Conservation (phyloP, 352 stramenopile species). For the Globisporangium nagaii region DNA sequence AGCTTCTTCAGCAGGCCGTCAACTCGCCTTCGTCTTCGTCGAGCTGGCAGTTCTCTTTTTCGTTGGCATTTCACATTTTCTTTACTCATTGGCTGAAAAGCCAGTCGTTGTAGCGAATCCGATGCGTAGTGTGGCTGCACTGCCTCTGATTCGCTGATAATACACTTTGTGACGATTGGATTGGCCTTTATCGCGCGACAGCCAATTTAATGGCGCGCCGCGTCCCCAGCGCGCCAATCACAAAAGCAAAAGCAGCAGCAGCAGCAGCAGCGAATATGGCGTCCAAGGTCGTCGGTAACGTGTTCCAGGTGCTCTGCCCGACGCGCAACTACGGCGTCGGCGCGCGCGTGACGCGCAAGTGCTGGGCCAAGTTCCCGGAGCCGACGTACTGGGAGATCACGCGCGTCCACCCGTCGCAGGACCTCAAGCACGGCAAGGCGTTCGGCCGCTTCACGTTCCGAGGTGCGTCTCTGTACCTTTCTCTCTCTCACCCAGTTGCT, state of each 20-base stretch:
- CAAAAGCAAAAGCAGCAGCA: neutral
- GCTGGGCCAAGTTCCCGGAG: constrained; percentile 71
- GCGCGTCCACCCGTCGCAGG: constrained; percentile 56
- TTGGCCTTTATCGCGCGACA: constrained; percentile 6
- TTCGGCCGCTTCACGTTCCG: constrained; percentile 80
- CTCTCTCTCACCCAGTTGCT: too few species aligned
- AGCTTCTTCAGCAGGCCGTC: too few species aligned
- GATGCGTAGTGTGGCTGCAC: neutral
- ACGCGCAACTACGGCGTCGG: constrained; percentile 69
- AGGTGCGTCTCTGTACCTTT: constrained; percentile 42
- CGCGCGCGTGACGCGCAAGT: constrained; percentile 60
- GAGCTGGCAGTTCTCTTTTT: too few species aligned
- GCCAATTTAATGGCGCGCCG: neutral
- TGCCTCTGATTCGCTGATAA: constrained; percentile 10
- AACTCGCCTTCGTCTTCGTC: too few species aligned
- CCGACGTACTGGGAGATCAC: constrained; percentile 81
- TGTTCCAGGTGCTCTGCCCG: constrained; percentile 70
- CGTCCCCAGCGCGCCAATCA: neutral
- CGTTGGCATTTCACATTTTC: neutral
- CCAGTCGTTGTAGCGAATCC: constrained; percentile 15
- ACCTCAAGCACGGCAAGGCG: constrained; percentile 86
- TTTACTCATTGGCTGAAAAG: neutral
- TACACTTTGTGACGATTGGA: constrained; percentile 6
- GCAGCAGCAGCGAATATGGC: constrained; percentile 13
- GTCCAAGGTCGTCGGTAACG: constrained; percentile 49